phyloP scores from a whole-genome alignment of 306 rosid genomes.

The Luffa aegyptiaca region DNA sequence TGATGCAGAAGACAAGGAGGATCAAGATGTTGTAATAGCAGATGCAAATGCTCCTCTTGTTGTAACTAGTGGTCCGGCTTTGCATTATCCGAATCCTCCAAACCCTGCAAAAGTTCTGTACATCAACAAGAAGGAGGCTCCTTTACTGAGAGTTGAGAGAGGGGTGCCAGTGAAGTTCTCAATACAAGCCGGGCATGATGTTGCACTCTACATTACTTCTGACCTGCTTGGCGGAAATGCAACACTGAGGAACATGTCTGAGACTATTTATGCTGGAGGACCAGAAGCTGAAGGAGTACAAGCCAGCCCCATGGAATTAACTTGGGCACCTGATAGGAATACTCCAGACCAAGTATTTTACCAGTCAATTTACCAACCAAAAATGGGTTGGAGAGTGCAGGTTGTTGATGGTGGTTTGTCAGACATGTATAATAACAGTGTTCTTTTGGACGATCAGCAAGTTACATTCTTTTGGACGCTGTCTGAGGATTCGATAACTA shows the following conservation, averaged over 20 bases:
- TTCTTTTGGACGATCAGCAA: constrained; percentile 84
- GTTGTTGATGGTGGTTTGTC: constrained; percentile 93
- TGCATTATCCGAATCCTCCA: constrained; percentile 78
- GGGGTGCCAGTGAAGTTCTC: constrained; percentile 82
- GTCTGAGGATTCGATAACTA: constrained; percentile 48
- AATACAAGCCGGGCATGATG: constrained; percentile 78
- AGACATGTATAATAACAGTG: constrained; percentile 90
- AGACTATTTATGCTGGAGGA: constrained; percentile 81
- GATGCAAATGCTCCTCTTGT: constrained; percentile 64
- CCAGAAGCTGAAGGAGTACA: constrained; percentile 72
- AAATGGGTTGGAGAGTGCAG: constrained; percentile 92
- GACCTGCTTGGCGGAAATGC: constrained; percentile 90
- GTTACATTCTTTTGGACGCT: constrained; percentile 85
- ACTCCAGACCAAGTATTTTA: constrained; percentile 70
- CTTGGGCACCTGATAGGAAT: constrained; percentile 79
- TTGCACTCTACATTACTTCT: constrained; percentile 68
- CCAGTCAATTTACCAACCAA: constrained; percentile 59
- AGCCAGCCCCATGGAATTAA: constrained; percentile 67
- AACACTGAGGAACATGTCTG: constrained; percentile 57
- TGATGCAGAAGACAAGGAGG: constrained; percentile 75
- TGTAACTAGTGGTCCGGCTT: constrained; percentile 45
- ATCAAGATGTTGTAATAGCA: constrained; percentile 64
- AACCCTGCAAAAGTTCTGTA: constrained; percentile 65
- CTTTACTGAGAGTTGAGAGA: constrained; percentile 77
- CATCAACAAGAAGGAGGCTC: constrained; percentile 89